Conservation (phyloP, 1,139 yeast genomes). For the Yamadazyma conglobata region DNA sequence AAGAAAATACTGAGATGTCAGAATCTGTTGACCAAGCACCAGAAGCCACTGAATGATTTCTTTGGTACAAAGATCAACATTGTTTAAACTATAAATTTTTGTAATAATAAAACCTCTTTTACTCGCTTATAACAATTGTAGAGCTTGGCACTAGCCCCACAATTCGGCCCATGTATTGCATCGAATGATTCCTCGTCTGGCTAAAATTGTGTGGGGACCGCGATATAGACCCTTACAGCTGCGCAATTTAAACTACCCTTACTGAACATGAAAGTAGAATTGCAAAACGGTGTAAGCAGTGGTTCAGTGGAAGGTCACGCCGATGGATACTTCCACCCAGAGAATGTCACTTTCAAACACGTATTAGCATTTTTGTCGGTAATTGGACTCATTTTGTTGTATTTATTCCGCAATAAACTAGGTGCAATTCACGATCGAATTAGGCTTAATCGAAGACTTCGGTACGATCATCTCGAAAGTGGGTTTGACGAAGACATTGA, state of each 20-base stretch:
- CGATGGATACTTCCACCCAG: constrained; percentile 9
- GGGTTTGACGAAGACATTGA: constrained; percentile 60
- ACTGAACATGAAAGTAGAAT: constrained; percentile 11
- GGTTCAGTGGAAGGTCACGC: constrained; percentile 6
- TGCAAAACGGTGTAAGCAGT: constrained; percentile 7
- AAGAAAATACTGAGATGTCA: constrained; percentile 1
- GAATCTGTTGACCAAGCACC: constrained; percentile 5
- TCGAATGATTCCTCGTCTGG: no score
- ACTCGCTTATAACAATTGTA: no score
- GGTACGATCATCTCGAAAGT: constrained; percentile 19
- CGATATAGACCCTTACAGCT: no score
- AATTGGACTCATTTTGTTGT: constrained; percentile 14
- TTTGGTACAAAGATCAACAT: not conserved
- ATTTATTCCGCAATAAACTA: constrained; percentile 22
- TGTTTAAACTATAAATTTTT: not conserved
- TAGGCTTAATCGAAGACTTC: constrained; percentile 21
- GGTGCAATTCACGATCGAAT: constrained; percentile 21
- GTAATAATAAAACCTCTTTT: constrained; percentile 1
- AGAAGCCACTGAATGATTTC: constrained; percentile 7
- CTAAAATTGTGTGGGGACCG: no score
- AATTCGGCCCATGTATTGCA: no score
- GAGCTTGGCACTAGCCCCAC: no score
- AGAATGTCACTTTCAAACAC: constrained; percentile 11
- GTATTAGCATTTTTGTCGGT: constrained; percentile 13
- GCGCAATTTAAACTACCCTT: no score